A percentile compares a stretch with the other conserved stretches of the same genome.
Evolutionary conservation across 108 stramenopile species (phyloP).

Genomic region (Chaetoceros muelleri): DNA sequence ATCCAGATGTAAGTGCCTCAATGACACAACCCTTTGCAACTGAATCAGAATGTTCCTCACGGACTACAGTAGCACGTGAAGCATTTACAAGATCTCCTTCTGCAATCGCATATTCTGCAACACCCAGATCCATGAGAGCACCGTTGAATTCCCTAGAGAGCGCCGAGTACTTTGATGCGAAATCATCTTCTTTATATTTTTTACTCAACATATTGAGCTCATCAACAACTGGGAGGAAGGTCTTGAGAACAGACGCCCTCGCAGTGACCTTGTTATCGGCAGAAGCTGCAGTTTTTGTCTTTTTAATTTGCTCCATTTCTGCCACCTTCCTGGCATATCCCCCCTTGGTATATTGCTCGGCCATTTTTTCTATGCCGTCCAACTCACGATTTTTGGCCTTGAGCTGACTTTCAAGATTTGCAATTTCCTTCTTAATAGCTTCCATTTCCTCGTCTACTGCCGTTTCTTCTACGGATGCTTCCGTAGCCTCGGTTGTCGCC

Average conservation of each 20-base stretch:
- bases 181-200: conserved; percentile 38
- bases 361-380: conserved; percentile 25
- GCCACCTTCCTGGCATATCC: conserved; percentile 79
- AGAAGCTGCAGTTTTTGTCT: not conserved
- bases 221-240: conserved; percentile 60
- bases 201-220: conserved; percentile 30
- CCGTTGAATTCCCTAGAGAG: conserved; percentile 23
- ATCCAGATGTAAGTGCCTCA: conserved; percentile 27
- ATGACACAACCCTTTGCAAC: conserved; percentile 42
- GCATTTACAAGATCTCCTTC: conserved; percentile 34
- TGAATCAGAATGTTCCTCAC: conserved; percentile 39
- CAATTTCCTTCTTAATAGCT: conserved; percentile 50
- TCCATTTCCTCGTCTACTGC: conserved; percentile 44
- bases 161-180: conserved; percentile 44
- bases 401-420: conserved; percentile 39
- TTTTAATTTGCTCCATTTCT: conserved; percentile 45
- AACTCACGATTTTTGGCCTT: conserved; percentile 39
- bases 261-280: conserved; percentile 31
- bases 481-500: conserved; percentile 5
- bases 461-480: conserved; percentile 18
- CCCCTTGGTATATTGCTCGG: conserved; percentile 53
- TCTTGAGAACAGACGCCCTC: conserved; percentile 30
- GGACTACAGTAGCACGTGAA: conserved; percentile 33
- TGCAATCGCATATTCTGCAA: conserved; percentile 30
- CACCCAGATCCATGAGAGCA: conserved; percentile 46